Conservation (phyloP, 805 yeast species). For the Yarrowia yakushimensis region DNA sequence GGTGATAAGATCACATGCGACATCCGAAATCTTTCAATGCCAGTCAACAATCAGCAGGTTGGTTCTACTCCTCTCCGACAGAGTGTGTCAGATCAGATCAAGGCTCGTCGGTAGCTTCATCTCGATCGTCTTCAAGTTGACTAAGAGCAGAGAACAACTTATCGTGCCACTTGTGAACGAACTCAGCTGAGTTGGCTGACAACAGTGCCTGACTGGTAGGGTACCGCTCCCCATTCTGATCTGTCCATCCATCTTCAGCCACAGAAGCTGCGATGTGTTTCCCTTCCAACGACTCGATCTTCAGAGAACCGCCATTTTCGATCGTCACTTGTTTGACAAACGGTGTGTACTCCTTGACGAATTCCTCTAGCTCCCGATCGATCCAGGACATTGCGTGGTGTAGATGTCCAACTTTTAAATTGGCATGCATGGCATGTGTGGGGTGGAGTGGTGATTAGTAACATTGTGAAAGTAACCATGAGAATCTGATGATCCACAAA, state of each 20-base stretch:
- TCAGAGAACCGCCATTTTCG: not conserved
- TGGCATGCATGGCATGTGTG: not conserved
- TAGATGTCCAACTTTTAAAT: not conserved
- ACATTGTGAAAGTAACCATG: not conserved
- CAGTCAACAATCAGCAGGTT: no score
- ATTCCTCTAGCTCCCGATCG: constrained; percentile 5
- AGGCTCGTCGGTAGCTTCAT: not conserved
- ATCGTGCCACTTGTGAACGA: constrained; percentile 4
- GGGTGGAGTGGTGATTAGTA: not conserved
- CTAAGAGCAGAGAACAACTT: not conserved
- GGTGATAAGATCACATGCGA: no score
- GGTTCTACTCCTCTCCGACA: no score
- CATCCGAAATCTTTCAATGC: no score
- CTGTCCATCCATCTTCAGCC: constrained; percentile 2
- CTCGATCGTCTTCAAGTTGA: not conserved
- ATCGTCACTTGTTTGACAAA: constrained; percentile 1
- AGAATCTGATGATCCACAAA: not conserved
- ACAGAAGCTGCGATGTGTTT: not conserved
- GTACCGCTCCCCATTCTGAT: constrained; percentile 1
- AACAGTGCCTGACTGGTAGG: constrained; percentile 10
- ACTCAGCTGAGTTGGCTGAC: constrained; percentile 4
- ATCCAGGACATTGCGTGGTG: not conserved
- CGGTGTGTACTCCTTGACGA: constrained; percentile 7
- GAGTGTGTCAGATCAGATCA: not conserved
- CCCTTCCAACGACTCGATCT: not conserved